Base-by-base conservation (phyloP, 306 rosid genomes). In the Aeschynomene evenia region DNA sequence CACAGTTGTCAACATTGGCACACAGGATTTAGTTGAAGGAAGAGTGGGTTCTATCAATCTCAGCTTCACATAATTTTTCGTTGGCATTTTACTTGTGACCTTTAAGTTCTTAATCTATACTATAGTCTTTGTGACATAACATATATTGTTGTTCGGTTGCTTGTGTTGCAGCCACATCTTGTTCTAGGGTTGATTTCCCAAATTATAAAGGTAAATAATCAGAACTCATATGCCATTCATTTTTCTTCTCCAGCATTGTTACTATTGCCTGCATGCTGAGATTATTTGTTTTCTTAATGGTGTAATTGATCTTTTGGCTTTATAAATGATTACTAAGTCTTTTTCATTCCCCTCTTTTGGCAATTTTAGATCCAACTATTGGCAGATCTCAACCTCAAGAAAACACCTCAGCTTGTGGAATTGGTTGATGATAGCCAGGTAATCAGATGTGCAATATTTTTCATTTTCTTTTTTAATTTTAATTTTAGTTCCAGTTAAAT, bases 391-490 rank as follows among this genome's bases (percentile, higher is more conserved):
- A 95, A 77, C 80, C 95, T 95, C 74, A 95, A 86, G 85, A 95
- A 95, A 83, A 91, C 96, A 6, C 99, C 99, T 59, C 99, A 95
- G 73, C 99, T 95, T 59, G 86, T 95, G 73, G 97, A 95, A 68
- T 74, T 95, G 80, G 97, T 89, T 10, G 96, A 91, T 22, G 97
- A 91, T 31, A 77, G 87, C 79, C 89, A 86, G 72, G 99, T 95
- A 68, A 34, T 52, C 65, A 22, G 57, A 54, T 58, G 58, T 66
- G 9, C 13, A 58, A 33, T 58, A 48, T 51, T 26, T 60, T 56
- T 37, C 61, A 59, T 18, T 13, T 54, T 37, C 61, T 63, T 18
- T 13, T 54, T 49, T 55, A 19, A 4, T 37, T 7, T 72, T 39
- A 39, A 1, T 59, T 42, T 50, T 9, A 1, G n/a, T 77, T 56